Evolutionary conservation across 208 protist genomes (phyloP).

Genomic region (Phytomonas francai): DNA sequence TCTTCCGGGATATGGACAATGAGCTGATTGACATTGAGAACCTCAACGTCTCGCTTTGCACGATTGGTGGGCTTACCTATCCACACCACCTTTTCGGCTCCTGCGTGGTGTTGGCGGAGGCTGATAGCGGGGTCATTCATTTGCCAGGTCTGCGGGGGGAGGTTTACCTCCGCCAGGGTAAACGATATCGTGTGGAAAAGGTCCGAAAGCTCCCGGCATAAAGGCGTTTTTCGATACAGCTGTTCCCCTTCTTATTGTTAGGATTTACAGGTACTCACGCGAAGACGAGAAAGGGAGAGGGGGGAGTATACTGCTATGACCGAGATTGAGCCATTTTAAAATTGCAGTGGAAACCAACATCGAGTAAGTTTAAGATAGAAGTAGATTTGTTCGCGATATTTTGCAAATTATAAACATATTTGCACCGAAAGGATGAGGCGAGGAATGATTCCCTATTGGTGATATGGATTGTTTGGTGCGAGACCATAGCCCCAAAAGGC

Average conservation of each 20-base stretch:
- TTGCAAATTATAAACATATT: background rate
- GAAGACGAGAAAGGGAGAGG: background rate
- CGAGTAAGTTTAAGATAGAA: background rate
- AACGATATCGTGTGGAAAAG: slow-evolving; percentile 25
- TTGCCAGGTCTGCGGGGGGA: slow-evolving; percentile 46
- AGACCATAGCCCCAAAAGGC: background rate
- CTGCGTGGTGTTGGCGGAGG: slow-evolving; percentile 25
- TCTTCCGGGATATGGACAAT: slow-evolving; percentile 4
- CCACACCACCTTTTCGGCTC: slow-evolving; percentile 58
- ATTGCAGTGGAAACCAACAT: background rate
- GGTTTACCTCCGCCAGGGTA: slow-evolving; percentile 23
- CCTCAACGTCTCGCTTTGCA: slow-evolving; percentile 33
- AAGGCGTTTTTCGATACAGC: background rate
- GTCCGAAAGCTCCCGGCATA: background rate
- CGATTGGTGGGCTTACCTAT: slow-evolving; percentile 43
- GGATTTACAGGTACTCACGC: background rate
- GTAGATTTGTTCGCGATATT: background rate
- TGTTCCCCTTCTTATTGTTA: background rate
- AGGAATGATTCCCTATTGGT: background rate
- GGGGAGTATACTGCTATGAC: background rate
- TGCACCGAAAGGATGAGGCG: background rate
- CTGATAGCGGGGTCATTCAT: slow-evolving; percentile 23
- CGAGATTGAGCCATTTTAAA: background rate
- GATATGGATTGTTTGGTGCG: background rate
- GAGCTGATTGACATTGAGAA: slow-evolving; percentile 11